Conservation (phyloP, 495 filamentous ascomycete species). For the Penicillium canariense region DNA sequence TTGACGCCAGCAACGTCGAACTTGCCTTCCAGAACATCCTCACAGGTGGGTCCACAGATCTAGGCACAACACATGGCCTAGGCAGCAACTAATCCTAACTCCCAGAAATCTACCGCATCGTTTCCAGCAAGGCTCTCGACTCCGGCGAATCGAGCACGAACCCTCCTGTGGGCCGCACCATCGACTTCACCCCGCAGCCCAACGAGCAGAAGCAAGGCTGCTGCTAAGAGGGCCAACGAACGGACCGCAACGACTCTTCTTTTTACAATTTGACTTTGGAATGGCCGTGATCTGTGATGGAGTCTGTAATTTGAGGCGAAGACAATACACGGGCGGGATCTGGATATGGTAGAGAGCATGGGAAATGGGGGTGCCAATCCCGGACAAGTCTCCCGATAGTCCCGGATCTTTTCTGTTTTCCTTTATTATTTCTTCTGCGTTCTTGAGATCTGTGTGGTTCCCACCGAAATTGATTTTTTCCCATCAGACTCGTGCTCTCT, state of each 20-base stretch:
- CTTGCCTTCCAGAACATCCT: slow-evolving; percentile 99
- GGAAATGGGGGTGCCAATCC: slow-evolving; percentile 20
- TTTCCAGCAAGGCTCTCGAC: slow-evolving; percentile 95
- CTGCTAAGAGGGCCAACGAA: slow-evolving; percentile 60
- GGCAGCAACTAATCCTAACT: not conserved
- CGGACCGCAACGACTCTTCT: slow-evolving; percentile 43
- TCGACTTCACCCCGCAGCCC: slow-evolving; percentile 79
- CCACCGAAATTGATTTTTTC: slow-evolving; percentile 37
- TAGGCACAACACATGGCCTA: not conserved
- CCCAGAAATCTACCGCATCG: slow-evolving; percentile 98
- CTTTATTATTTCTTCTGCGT: slow-evolving; percentile 24
- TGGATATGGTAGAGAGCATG: slow-evolving; percentile 38
- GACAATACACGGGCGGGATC: slow-evolving; percentile 41
- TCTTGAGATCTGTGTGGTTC: slow-evolving; percentile 23
- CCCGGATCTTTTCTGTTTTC: slow-evolving; percentile 28
- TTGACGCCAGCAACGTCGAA: slow-evolving; percentile 99
- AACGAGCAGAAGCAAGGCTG: slow-evolving; percentile 78
- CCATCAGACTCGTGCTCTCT: slow-evolving; percentile 19
- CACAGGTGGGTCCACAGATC: slow-evolving; percentile 65
- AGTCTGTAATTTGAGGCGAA: slow-evolving; percentile 42
- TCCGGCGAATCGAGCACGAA: slow-evolving; percentile 73
- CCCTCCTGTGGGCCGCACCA: slow-evolving; percentile 70
- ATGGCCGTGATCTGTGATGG: slow-evolving; percentile 42
- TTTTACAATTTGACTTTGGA: slow-evolving; percentile 44
- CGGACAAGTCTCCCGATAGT: slow-evolving; percentile 24